Conservation (phyloP, 2,329 filamentous ascomycete species). For the Fonsecaea monophora region DNA sequence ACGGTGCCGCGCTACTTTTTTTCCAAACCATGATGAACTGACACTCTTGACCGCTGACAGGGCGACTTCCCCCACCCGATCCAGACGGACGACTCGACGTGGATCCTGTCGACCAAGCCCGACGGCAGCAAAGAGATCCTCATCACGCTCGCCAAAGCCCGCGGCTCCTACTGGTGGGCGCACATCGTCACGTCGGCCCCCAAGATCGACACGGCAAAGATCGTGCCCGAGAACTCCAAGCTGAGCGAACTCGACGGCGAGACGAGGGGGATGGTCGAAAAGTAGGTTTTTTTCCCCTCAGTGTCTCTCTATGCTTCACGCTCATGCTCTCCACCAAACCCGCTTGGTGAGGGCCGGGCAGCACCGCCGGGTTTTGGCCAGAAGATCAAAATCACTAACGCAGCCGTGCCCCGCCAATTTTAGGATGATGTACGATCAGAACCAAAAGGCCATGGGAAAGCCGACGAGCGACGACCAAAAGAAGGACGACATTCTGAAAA, state of each 20-base stretch:
- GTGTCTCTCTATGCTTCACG: no score
- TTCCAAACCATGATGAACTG: not conserved
- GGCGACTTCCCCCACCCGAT: slow-evolving; percentile 84
- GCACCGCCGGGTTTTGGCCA: no score
- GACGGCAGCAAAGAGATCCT: slow-evolving; percentile 73
- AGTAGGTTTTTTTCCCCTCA: no score
- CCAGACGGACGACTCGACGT: slow-evolving; percentile 85
- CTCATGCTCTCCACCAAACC: no score
- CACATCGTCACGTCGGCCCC: slow-evolving; percentile 87
- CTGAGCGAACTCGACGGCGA: slow-evolving; percentile 92
- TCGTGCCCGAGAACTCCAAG: slow-evolving; percentile 89
- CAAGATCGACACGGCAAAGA: slow-evolving; percentile 93
- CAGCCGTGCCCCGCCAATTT: no score
- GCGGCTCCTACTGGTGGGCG: slow-evolving; percentile 98
- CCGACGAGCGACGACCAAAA: slow-evolving; percentile 93
- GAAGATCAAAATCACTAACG: not conserved
- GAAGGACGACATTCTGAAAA: slow-evolving; percentile 89
- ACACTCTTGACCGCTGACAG: slow-evolving; percentile 55
- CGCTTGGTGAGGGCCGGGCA: no score
- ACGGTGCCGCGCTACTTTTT: no score
- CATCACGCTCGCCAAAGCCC: slow-evolving; percentile 91
- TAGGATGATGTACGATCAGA: slow-evolving; percentile 97
- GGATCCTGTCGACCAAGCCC: slow-evolving; percentile 79
- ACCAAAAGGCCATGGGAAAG: slow-evolving; percentile 90
- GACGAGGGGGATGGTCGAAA: slow-evolving; percentile 97